phyloP scores from a whole-genome alignment of 1,284 basidiomycete species.

The Singerocomus inundabilis region DNA sequence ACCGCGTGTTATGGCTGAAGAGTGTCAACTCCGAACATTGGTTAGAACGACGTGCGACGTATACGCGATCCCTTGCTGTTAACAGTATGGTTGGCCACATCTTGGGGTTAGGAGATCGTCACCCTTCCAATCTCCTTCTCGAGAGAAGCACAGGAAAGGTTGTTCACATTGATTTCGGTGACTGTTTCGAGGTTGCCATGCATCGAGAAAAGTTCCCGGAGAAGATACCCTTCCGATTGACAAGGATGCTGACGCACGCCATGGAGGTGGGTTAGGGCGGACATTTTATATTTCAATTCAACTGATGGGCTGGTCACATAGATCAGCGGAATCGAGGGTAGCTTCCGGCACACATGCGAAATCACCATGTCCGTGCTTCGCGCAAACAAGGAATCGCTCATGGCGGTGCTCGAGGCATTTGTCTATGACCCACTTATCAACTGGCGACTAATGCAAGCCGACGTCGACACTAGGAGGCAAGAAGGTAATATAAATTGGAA shows the following conservation, averaged over 20 bases:
- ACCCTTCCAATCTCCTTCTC: slow-evolving; percentile 94
- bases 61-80: slow-evolving; percentile 92
- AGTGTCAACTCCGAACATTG: slow-evolving; percentile 95
- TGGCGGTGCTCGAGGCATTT: slow-evolving; percentile 97
- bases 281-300: background rate
- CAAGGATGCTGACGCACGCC: slow-evolving; percentile 97
- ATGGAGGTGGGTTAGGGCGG: slow-evolving; percentile 85
- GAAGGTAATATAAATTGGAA: slow-evolving; percentile 46
- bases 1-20: slow-evolving; percentile 97
- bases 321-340: slow-evolving; percentile 97
- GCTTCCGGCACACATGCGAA: slow-evolving; percentile 94
- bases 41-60: slow-evolving; percentile 96
- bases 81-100: slow-evolving; percentile 99
- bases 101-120: slow-evolving; percentile 95
- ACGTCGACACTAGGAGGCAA: slow-evolving; percentile 58
- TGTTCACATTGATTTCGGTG: slow-evolving; percentile 96
- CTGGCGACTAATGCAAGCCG: slow-evolving; percentile 81
- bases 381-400: slow-evolving; percentile 95
- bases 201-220: slow-evolving; percentile 98
- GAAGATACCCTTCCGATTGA: slow-evolving; percentile 97
- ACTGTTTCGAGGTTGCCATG: slow-evolving; percentile 94
- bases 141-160: slow-evolving; percentile 94
- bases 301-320: slow-evolving; percentile 34
- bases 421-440: slow-evolving; percentile 89
- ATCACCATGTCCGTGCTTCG: slow-evolving; percentile 97